phyloP scores from a whole-genome alignment of 345 rosid species.

The Rhodamnia argentea region DNA sequence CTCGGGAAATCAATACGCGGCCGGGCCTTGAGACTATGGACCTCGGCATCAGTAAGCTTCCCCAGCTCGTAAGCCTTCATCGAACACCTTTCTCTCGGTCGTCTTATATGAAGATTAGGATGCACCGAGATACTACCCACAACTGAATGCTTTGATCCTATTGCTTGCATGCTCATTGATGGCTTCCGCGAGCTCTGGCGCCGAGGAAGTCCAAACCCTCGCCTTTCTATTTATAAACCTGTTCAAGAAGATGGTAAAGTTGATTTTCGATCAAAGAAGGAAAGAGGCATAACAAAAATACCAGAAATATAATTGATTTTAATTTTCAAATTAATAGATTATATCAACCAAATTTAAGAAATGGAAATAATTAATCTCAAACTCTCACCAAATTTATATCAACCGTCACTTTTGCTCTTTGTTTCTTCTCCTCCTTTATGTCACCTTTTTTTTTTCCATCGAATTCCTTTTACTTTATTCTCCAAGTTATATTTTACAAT shows the following conservation, averaged over 20 bases:
- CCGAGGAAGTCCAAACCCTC: no score
- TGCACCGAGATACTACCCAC: neutral
- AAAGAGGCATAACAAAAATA: neutral
- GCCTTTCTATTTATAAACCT: no score
- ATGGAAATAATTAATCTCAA: neutral
- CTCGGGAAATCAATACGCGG: constrained; percentile 81
- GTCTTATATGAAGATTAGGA: constrained; percentile 8
- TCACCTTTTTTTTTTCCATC: neutral
- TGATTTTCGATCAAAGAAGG: no score
- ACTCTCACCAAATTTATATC: neutral
- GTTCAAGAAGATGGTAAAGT: no score
- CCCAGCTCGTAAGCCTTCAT: constrained; percentile 77
- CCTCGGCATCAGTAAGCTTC: constrained; percentile 45
- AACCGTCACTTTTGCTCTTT: neutral
- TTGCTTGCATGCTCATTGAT: no score
- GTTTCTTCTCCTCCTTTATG: neutral
- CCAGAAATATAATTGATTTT: neutral
- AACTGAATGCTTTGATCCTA: neutral
- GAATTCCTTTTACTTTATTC: neutral
- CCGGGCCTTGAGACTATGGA: constrained; percentile 54
- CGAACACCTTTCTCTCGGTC: constrained; percentile 25
- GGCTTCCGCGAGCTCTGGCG: no score
- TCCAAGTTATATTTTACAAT: neutral
- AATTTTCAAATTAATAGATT: neutral
- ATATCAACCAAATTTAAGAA: neutral